Evolutionary conservation across 2,329 filamentous ascomycete species (phyloP), one percentile per base, ranked within the genome.

Genomic region (Alternaria arborescens): DNA sequence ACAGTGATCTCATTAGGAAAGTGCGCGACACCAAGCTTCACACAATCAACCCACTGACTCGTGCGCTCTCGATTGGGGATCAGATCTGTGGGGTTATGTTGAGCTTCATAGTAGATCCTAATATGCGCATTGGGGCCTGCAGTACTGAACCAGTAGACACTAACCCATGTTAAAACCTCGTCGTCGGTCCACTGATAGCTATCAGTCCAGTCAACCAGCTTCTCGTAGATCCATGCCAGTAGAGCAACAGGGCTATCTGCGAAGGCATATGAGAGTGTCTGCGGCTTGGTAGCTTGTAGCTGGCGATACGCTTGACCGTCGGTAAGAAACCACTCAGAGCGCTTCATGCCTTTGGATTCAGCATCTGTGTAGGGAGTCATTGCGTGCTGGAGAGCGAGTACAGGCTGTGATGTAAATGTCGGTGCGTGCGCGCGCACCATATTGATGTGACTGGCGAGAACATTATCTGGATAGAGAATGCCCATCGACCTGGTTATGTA

Each of bases 211-310:
- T 91, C 88, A 66, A 89, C 87, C 38, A 94, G 79, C 74, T 94
- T 94, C 78, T 94, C 92, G 66, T 91, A 91, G 34, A 94, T 88
- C 92, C 92, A 95, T 0, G 90, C 87, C 1, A 94, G 81, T 3
- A 93, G 79, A 0, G 85, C 90, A 0, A 91, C 85, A 0, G 91
- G 92, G 7, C 85, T 89, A 72, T 93, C 91, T 0, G 86, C 83
- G 3, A 94, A 81, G 0, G 83, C 87, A 70, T 91, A 92, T 0
- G 88, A 89, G 0, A 94, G 72, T 0, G 91, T 94, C 52, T 92
- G 87, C 0, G 92, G 91, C 58, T 89, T 89, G 0, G 91, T 93
- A 12, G 80, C 78, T 68, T 92, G 89, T 60, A 85, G 78, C 1
- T 82, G 61, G 64, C 85, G 82, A 73, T 92, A 92, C 3, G 85